A percentile compares a stretch with the other conserved stretches of the same genome.
Conservation (phyloP, 1,284 basidiomycete species). For the Peniophora sp. region DNA sequence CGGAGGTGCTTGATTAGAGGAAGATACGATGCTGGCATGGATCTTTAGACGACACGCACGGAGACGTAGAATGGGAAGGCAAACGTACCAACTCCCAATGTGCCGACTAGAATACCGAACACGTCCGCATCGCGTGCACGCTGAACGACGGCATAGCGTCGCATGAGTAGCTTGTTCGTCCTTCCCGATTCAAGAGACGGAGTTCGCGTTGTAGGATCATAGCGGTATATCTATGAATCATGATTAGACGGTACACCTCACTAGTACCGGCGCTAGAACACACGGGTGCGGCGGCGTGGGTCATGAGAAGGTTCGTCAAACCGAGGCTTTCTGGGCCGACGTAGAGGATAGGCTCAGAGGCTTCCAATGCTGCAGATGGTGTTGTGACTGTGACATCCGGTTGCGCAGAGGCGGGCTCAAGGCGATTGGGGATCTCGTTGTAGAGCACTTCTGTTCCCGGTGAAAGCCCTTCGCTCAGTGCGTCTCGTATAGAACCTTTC, state of each 20-base stretch:
- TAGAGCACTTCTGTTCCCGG: no score
- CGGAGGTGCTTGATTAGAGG: slow-evolving; percentile 78
- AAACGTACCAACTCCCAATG: slow-evolving; percentile 77
- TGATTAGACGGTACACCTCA: background rate
- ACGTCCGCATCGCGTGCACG: slow-evolving; percentile 90
- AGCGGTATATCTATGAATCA: slow-evolving; percentile 57
- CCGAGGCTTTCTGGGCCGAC: slow-evolving; percentile 79
- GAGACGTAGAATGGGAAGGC: background rate
- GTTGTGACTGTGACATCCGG: background rate
- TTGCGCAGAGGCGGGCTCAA: background rate
- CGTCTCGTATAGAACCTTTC: background rate
- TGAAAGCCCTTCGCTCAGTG: no score
- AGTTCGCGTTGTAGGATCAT: slow-evolving; percentile 51
- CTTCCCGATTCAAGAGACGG: slow-evolving; percentile 52
- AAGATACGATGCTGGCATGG: slow-evolving; percentile 65
- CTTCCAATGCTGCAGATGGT: background rate
- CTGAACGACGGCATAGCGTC: slow-evolving; percentile 83
- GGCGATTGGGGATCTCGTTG: background rate
- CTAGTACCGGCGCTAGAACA: slow-evolving; percentile 8
- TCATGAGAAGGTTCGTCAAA: slow-evolving; percentile 84
- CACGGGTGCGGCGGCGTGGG: slow-evolving; percentile 46
- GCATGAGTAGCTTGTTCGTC: slow-evolving; percentile 86
- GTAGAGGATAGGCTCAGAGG: slow-evolving; percentile 57
- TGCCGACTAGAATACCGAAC: slow-evolving; percentile 93
- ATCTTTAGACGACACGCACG: background rate